phyloP scores from a whole-genome alignment of 257 asterid genomes.

The Ilex asprella region DNA sequence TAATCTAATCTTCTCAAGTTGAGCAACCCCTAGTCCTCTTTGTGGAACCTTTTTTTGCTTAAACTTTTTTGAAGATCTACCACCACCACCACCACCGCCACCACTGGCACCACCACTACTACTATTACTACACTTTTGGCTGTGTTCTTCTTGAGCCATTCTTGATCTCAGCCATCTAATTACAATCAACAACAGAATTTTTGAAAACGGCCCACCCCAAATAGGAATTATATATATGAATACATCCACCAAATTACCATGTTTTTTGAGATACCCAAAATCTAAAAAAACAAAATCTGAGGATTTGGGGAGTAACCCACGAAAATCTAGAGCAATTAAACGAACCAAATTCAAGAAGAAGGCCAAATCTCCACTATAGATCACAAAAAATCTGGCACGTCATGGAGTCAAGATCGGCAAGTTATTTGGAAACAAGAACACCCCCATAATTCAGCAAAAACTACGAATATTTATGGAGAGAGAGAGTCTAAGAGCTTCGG shows the following conservation, averaged over 20 bases:
- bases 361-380: slow-evolving; percentile 32
- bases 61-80: slow-evolving; percentile 39
- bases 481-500: slow-evolving; percentile 41
- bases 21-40: slow-evolving; percentile 94
- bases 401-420: slow-evolving; percentile 25
- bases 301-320: slow-evolving; percentile 8
- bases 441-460: slow-evolving; percentile 34
- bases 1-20: slow-evolving; percentile 71
- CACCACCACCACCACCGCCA: slow-evolving; percentile 8
- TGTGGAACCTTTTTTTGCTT: slow-evolving; percentile 84
- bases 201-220: slow-evolving; percentile 24
- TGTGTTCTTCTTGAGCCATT: slow-evolving; percentile 63
- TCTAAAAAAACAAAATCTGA: slow-evolving; percentile 31
- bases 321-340: slow-evolving; percentile 6
- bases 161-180: slow-evolving; percentile 39
- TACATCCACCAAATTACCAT: slow-evolving; percentile 31
- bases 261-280: slow-evolving; percentile 34
- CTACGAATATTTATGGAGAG: neutral
- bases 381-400: slow-evolving; percentile 21
- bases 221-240: slow-evolving; percentile 26
- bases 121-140: slow-evolving; percentile 27
- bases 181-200: slow-evolving; percentile 20
- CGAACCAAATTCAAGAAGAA: slow-evolving; percentile 2
- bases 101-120: slow-evolving; percentile 22
- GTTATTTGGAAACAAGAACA: slow-evolving; percentile 1